phyloP scores from a whole-genome alignment of 2,329 filamentous ascomycete genomes.

The Trichoderma sp. region DNA sequence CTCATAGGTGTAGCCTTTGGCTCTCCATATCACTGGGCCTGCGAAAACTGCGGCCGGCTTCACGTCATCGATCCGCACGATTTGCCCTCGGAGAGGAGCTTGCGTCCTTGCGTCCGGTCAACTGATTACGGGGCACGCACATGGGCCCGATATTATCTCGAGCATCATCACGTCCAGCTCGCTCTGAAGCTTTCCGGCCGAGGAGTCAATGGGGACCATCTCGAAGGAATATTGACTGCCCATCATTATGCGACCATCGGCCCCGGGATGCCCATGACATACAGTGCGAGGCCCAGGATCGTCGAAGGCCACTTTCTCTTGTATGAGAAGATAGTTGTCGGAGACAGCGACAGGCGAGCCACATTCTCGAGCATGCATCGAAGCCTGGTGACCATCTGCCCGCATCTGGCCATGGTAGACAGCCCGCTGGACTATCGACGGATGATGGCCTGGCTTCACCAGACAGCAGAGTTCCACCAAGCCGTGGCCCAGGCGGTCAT shows the following conservation, averaged over 20 bases:
- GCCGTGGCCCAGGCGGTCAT: neutral
- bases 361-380: neutral
- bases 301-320: neutral
- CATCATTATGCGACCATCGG: neutral
- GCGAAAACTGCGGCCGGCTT: neutral
- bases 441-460: neutral
- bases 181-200: neutral
- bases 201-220: neutral
- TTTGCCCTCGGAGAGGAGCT: neutral
- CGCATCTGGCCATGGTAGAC: neutral
- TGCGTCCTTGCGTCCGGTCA: neutral
- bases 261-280: neutral
- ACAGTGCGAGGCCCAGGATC: neutral
- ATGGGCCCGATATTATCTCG: neutral
- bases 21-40: neutral
- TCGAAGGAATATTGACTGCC: neutral
- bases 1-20: neutral
- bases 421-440: neutral
- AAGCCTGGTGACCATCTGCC: neutral
- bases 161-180: neutral
- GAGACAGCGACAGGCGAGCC: neutral
- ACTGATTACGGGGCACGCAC: neutral
- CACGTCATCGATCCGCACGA: neutral
- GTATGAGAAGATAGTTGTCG: neutral
- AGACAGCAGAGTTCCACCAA: neutral